Base-by-base conservation (phyloP, 257 asterid species). In the Ilex aquifolium region DNA sequence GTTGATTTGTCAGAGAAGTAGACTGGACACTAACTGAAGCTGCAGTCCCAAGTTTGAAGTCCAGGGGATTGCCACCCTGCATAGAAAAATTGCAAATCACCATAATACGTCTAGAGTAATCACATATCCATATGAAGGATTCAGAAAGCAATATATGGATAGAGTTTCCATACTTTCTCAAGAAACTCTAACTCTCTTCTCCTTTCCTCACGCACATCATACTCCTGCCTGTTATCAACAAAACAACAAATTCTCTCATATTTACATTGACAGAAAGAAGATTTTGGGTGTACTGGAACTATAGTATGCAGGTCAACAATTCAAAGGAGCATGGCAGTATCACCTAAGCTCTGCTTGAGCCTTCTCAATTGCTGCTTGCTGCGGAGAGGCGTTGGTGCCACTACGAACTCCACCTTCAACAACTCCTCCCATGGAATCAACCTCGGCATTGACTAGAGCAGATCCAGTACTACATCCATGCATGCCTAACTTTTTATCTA, bases 381-480 rank as follows among this genome's bases (percentile, higher is more conserved):
- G 76, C 52, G 85, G 83, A 79, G 96, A 82, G 77, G 88, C 72
- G 71, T 69, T 84, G 67, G 74, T 81, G 54, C 78, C 88, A 79
- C 75, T 71, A 71, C 84, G 82, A 77, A 81, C 90, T 81, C 89
- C 88, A 49, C 87, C 86, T 75, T 83, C 97, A 77, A 80, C 83
- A 78, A 83, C 88, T 61, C 91, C 95, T 66, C 91, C 96, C 97
- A 91, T 91, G 70, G 91, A 88, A 84, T 82, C 96, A 78, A 80
- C 86, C 76, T 84, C 91, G 77, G 96, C 89, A 84, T 85, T 75
- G 86, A 86, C 95, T 88, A 82, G 81, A 79, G 69, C 80, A 83
- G 87, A 74, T 65, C 80, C 80, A 71, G 88, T 69, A 74, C 76
- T 75, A 80, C 85, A 85, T 79, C 91, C 93, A 84, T 79, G 85